Percentiles rank a stretch among this genome's conserved stretches.
Conservation (phyloP, 768 basidiomycete species). For the Leccinellum luteum region DNA sequence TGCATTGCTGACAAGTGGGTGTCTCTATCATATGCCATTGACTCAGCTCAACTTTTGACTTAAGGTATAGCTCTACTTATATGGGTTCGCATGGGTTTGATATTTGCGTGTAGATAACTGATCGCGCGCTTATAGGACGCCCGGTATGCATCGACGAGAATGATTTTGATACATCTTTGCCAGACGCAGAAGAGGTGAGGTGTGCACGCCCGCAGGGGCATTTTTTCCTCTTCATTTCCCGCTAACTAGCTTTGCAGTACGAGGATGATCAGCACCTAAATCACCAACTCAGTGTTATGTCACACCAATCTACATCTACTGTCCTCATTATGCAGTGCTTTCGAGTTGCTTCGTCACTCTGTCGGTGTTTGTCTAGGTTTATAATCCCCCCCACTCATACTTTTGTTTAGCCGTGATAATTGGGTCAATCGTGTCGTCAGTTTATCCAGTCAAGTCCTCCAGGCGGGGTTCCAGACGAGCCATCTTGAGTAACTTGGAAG, state of each 20-base stretch:
- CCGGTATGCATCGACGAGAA: constrained; percentile 65
- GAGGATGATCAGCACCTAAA: constrained; percentile 61
- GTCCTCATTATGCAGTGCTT: constrained; percentile 54
- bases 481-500: constrained; percentile 56
- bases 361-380: constrained; percentile 37
- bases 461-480: constrained; percentile 47
- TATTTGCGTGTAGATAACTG: neutral
- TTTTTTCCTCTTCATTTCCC: neutral
- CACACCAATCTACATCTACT: constrained; percentile 38
- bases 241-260: constrained; percentile 38
- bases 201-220: neutral
- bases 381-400: constrained; percentile 2
- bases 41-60: constrained; percentile 3
- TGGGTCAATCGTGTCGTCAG: constrained; percentile 60
- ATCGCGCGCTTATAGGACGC: constrained; percentile 44
- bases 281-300: constrained; percentile 35
- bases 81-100: constrained; percentile 47
- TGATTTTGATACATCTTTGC: constrained; percentile 68
- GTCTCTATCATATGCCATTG: neutral
- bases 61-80: constrained; percentile 69
- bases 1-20: constrained; percentile 65
- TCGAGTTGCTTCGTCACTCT: constrained; percentile 53
- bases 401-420: constrained; percentile 57
- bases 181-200: constrained; percentile 52
- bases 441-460: constrained; percentile 65